A percentile compares a stretch with the other conserved stretches of the same genome.
phyloP scores from a whole-genome alignment of 768 basidiomycete species.

The Trametes maxima region DNA sequence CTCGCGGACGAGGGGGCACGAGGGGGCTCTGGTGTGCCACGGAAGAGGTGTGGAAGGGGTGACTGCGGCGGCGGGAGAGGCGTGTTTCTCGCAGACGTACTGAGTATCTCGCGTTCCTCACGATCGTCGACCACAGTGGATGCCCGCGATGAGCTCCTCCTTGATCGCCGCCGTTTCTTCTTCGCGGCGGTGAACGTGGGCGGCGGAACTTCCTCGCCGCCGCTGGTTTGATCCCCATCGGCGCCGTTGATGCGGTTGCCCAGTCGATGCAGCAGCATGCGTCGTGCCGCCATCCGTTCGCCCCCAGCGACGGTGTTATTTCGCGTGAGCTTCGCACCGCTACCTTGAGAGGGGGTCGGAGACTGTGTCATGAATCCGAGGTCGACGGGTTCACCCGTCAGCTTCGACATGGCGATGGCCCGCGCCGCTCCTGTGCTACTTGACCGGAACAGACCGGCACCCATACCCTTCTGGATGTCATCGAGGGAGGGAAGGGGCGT shows the following conservation, averaged over 20 bases:
- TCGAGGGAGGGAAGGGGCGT: constrained; percentile 79
- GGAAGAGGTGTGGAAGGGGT: constrained; percentile 43
- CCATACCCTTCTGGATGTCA: constrained; percentile 58
- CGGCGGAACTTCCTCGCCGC: constrained; percentile 37
- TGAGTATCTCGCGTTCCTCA: constrained; percentile 41
- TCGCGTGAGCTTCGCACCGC: constrained; percentile 46
- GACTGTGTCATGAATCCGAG: constrained; percentile 45
- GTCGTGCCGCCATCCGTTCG: constrained; percentile 73
- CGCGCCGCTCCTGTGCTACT: constrained; percentile 82
- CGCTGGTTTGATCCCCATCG: constrained; percentile 56
- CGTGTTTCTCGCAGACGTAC: constrained; percentile 53
- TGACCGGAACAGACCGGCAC: constrained; percentile 73
- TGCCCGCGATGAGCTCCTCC: constrained; percentile 38
- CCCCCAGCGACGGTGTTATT: constrained; percentile 86
- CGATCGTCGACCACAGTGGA: constrained; percentile 50
- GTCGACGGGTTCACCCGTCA: constrained; percentile 76
- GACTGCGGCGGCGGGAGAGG: constrained; percentile 57
- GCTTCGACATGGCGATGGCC: constrained; percentile 79
- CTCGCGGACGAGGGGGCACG: constrained; percentile 24
- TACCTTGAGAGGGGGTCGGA: constrained; percentile 49
- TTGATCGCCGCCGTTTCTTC: constrained; percentile 59
- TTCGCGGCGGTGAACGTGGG: constrained; percentile 37
- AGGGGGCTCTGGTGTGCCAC: constrained; percentile 30
- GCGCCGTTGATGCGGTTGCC: constrained; percentile 60
- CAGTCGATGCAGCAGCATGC: constrained; percentile 64